A percentile compares a stretch with the other conserved stretches of the same genome.
Conservation (phyloP, 768 basidiomycete species). For the Tricholoma hemisulphureum region DNA sequence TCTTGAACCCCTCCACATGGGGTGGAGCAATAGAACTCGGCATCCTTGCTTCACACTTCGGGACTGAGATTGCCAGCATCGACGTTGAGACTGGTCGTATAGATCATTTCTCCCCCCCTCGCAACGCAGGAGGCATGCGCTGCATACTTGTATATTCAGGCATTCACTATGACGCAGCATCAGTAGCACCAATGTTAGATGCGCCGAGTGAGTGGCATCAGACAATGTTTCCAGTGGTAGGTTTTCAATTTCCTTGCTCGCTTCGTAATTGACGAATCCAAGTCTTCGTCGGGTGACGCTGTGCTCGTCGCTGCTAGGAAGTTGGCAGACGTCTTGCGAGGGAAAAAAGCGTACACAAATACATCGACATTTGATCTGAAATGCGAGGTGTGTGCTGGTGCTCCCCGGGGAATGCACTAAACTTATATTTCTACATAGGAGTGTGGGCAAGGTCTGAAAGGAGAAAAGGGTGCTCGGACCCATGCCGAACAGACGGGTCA, state of each 20-base stretch:
- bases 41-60: slow-evolving; percentile 79
- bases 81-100: slow-evolving; percentile 92
- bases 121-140: slow-evolving; percentile 40
- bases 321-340: slow-evolving; percentile 69
- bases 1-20: slow-evolving; percentile 80
- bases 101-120: slow-evolving; percentile 70
- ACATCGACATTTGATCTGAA: slow-evolving; percentile 88
- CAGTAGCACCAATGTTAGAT: slow-evolving; percentile 72
- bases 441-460: slow-evolving; percentile 83
- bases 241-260: slow-evolving; percentile 14
- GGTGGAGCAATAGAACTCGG: slow-evolving; percentile 94
- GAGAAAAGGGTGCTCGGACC: slow-evolving; percentile 88
- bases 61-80: slow-evolving; percentile 83
- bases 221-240: slow-evolving; percentile 68
- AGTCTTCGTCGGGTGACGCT: slow-evolving; percentile 41
- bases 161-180: slow-evolving; percentile 93
- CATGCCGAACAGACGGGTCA: slow-evolving; percentile 91
- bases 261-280: background rate
- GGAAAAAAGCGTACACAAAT: slow-evolving; percentile 85
- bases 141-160: slow-evolving; percentile 90
- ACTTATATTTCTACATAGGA: slow-evolving; percentile 39
- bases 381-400: slow-evolving; percentile 61
- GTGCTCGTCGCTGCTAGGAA: slow-evolving; percentile 63
- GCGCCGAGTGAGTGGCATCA: slow-evolving; percentile 89
- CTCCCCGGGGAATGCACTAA: background rate